Evolutionary conservation across 306 rosid genomes (phyloP), one percentile per base, ranked within the genome.

Genomic region (Castanea mollissima): DNA sequence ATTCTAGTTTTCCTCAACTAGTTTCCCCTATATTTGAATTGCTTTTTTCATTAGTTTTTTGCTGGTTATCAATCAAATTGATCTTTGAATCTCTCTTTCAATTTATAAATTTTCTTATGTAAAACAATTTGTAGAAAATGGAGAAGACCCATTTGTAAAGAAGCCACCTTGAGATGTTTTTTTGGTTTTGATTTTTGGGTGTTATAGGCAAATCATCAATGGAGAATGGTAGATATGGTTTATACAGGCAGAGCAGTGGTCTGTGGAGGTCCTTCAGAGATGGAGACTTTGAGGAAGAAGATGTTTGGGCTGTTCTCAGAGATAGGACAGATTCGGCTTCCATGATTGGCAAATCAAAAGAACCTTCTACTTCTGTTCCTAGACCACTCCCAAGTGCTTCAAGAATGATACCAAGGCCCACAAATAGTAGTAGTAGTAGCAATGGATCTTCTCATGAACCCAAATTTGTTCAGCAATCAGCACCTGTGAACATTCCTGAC

Each of bases 261-360:
- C 79, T 89, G 73, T 94, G 98, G 98, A 90, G 94, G 85, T 87
- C 93, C 4, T 79, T 92, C 25, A 92, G 91, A 82, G 92, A 94
- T 78, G 98, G 89, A 68, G 98, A 94, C 32, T 92, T 91, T 74
- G 94, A 94, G 83, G 98, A 94, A 75, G 90, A 83, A 63, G 97
- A 92, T 34, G 89, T 92, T 73, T 94, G 98, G 98, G 80, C 71
- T 59, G 89, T 85, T 78, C 49, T 90, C 31, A 87, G 85, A 54
- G 93, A 91, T 5, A 83, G 81, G 65, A 73, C 80, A 44, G 76
- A 74, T 23, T 75, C 80, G 46, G 44, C 32, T 63, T 70, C 79
- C 64, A 84, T 69, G 35, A 16, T 76, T 64, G 21, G 44, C 49
- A 76, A 75, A 65, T 20, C 86, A 73, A 84, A 69, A 13, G 79